Conservation (phyloP, 495 filamentous ascomycete genomes). For the Physcia stellaris region DNA sequence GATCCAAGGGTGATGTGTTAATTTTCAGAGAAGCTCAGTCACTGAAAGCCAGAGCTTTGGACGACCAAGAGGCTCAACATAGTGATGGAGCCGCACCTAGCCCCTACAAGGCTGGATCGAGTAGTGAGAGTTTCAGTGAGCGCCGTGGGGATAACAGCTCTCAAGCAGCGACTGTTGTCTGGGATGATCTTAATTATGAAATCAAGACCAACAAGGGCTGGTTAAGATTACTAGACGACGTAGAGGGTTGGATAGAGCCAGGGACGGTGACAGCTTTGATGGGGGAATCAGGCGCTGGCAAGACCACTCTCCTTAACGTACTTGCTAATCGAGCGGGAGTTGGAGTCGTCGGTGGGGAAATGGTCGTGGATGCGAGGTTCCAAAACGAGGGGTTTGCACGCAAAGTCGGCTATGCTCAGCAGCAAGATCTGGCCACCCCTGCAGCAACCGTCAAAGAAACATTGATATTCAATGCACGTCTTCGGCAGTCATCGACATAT, state of each 20-base stretch:
- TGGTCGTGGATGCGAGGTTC: constrained; percentile 66
- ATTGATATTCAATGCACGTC: constrained; percentile 66
- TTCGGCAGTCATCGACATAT: constrained; percentile 65
- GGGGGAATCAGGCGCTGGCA: constrained; percentile 48
- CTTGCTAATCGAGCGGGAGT: constrained; percentile 66
- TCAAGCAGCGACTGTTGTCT: constrained; percentile 70
- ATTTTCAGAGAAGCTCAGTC: constrained; percentile 70
- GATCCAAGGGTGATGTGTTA: constrained; percentile 79
- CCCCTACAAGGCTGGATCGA: constrained; percentile 8
- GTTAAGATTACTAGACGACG: constrained; percentile 65
- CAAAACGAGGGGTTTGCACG: constrained; percentile 76
- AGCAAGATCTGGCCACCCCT: constrained; percentile 83
- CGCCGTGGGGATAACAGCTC: constrained; percentile 15
- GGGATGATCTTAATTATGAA: constrained; percentile 76
- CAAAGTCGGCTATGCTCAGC: constrained; percentile 90
- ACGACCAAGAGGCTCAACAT: constrained; percentile 30
- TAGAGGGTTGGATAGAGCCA: constrained; percentile 85
- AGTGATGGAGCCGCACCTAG: constrained; percentile 25
- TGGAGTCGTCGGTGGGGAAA: constrained; percentile 75
- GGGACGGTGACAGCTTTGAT: constrained; percentile 73
- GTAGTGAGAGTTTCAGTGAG: neutral
- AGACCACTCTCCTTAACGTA: constrained; percentile 41
- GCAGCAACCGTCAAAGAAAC: constrained; percentile 79
- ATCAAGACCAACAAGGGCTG: constrained; percentile 71
- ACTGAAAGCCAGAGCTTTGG: constrained; percentile 43